A percentile compares a stretch with the other conserved stretches of the same genome.
phyloP scores from a whole-genome alignment of 1,284 basidiomycete genomes.

The Butyriboletus appendiculatus region DNA sequence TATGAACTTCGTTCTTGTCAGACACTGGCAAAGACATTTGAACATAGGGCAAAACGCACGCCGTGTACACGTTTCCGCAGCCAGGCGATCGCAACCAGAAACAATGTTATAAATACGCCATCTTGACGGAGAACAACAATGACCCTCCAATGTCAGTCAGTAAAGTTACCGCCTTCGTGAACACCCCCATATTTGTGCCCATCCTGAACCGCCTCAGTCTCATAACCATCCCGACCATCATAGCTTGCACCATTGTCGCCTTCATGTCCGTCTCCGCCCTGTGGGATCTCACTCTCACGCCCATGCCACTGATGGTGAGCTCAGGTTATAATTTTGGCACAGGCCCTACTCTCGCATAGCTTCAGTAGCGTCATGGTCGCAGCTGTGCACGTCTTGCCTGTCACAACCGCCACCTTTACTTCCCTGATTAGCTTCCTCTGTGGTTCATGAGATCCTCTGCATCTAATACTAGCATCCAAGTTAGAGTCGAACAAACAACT shows the following conservation, averaged over 20 bases:
- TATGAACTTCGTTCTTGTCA: neutral
- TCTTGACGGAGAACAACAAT: neutral
- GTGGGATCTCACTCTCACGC: neutral
- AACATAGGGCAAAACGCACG: neutral
- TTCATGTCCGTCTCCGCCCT: neutral
- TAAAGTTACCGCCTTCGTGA: neutral
- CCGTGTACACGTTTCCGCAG: neutral
- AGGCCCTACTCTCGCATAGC: conserved; percentile 11
- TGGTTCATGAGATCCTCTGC: neutral
- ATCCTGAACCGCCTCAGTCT: neutral
- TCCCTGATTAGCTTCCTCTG: no score
- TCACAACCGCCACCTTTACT: neutral
- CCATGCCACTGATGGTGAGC: neutral
- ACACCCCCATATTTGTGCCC: neutral
- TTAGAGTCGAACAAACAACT: neutral
- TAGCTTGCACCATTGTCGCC: neutral
- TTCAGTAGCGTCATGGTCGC: conserved; percentile 23
- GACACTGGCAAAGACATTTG: no score
- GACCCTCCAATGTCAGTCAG: neutral
- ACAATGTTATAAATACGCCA: neutral
- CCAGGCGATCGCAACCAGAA: neutral
- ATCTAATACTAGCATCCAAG: neutral
- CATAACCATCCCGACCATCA: neutral
- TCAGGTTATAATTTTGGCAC: no score
- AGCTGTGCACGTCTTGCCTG: conserved; percentile 4